Percentiles rank a stretch among this genome's conserved stretches.
Conservation (phyloP, 1,284 basidiomycete genomes). For the Apiotrichum veenhuisii region DNA sequence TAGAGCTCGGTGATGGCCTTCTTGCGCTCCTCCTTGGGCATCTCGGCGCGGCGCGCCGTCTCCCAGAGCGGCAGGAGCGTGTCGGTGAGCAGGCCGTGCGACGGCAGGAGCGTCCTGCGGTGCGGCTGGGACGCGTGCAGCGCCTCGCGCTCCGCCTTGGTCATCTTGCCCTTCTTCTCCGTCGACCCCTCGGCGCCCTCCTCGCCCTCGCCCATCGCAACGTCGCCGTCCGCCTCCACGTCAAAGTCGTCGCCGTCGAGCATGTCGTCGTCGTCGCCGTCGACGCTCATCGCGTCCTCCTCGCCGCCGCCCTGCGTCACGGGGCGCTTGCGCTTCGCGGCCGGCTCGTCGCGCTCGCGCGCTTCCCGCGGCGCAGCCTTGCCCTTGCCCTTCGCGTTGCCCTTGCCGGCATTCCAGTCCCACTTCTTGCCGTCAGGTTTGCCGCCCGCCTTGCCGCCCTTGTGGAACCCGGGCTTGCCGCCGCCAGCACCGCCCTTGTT, state of each 20-base stretch:
- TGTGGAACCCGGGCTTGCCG: background rate
- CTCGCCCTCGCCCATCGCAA: constrained; percentile 22
- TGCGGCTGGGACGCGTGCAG: constrained; percentile 48
- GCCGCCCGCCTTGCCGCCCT: constrained; percentile 1
- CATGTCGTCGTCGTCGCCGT: constrained; percentile 27
- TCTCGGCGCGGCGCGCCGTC: constrained; percentile 68
- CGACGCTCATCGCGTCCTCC: constrained; percentile 27
- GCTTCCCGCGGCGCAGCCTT: constrained; percentile 4
- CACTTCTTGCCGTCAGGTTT: constrained; percentile 5
- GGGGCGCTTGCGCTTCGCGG: constrained; percentile 29
- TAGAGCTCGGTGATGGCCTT: constrained; percentile 69
- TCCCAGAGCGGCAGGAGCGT: constrained; percentile 69
- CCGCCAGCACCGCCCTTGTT: background rate
- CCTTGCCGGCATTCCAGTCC: constrained; percentile 2
- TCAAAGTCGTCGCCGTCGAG: constrained; percentile 24
- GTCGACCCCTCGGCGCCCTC: constrained; percentile 12
- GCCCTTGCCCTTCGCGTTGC: constrained; percentile 6
- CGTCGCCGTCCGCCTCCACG: constrained; percentile 12
- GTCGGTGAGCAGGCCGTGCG: constrained; percentile 64
- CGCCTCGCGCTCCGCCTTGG: constrained; percentile 41
- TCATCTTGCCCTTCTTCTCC: constrained; percentile 34
- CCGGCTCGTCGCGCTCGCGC: background rate
- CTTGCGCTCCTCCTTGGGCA: constrained; percentile 66
- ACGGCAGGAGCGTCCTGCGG: constrained; percentile 70
- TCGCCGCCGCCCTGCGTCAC: constrained; percentile 40